Evolutionary conservation across 441 rosid genomes (phyloP), one percentile per base, ranked within the genome.

Genomic region (Lagerstroemia fauriei): DNA sequence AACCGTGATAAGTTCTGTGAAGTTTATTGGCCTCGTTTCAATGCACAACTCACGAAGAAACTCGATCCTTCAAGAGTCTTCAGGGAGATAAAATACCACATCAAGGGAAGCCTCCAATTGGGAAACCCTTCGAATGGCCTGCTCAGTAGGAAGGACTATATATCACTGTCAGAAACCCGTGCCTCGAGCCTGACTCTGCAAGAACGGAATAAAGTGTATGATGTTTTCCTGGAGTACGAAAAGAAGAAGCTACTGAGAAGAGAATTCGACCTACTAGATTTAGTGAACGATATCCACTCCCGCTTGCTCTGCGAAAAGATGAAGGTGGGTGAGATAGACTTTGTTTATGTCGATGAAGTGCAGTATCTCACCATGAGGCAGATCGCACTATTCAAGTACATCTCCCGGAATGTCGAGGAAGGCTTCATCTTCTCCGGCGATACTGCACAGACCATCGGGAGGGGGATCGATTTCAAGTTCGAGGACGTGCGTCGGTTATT

Each of bases 311-410:
- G 48, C 22, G 84, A 70, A 75, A 78, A 22, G 24, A 85, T 87
- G 70, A 61, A 48, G 27, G 90, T 88, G 27, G 88, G 85, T 0
- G 8, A 47, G 1, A 79, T 92, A 85, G 85, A 91, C 71, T 92
- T 87, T 83, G 92, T 91, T 32, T 92, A 91, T 78, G 84, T 91
- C 9, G 93, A 91, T 84, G 92, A 92, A 83, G 92, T 91, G 70
- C 95, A 92, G 80, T 93, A 92, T 88, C 90, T 92, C 7, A 89
- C 94, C 7, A 91, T 87, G 89, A 88, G 90, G 69, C 94, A 90
- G 70, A 86, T 89, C 81, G 88, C 91, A 48, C 83, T 90, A 27
- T 90, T 91, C 83, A 89, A 90, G 25, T 78, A 90, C 72, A 44
- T 89, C 0, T 86, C 91, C 79, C 79, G 38, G 27, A 92, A 91